Percentiles rank a stretch among this genome's conserved stretches.
These are phyloP conservation scores for Acer yangbiense DNA, from an alignment of 345 rosid genomes.

Conservation along the genomic window DNA sequence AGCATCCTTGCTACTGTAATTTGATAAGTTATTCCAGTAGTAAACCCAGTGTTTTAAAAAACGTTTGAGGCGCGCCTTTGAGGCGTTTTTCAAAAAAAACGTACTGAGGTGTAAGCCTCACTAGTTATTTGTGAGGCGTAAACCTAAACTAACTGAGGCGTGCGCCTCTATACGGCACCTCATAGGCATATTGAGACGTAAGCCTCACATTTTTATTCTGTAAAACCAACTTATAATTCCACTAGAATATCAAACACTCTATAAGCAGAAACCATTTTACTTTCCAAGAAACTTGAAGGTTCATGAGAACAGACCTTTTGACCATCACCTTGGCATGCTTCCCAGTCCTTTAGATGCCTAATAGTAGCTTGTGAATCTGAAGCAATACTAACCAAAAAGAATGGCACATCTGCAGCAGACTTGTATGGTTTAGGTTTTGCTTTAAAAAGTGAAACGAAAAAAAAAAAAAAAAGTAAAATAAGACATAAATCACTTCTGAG, in stretches of 20 bases:
- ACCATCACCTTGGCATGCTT: conserved; percentile 59
- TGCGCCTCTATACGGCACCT: too few species aligned
- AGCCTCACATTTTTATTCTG: too few species aligned
- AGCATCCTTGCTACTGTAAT: not conserved
- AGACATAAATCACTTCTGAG: conserved; percentile 1
- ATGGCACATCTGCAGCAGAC: conserved; percentile 71
- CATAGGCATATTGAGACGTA: too few species aligned
- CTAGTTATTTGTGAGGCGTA: too few species aligned
- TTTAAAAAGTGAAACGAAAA: not conserved
- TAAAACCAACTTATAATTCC: not conserved
- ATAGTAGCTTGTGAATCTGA: conserved; percentile 58
- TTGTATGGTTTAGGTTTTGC: not conserved
- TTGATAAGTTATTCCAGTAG: not conserved
- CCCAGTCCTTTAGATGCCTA: conserved; percentile 71
- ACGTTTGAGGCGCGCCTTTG: too few species aligned
- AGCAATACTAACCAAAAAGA: conserved; percentile 66
- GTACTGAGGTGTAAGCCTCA: too few species aligned
- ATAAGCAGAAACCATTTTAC: conserved; percentile 9
- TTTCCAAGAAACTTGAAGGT: conserved; percentile 9
- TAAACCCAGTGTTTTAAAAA: not conserved
- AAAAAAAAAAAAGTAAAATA: not conserved
- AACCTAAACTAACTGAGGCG: too few species aligned
- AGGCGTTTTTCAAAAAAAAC: too few species aligned
- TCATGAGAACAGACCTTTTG: conserved; percentile 61
- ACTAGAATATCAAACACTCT: not conserved